These are phyloP conservation scores for Phytophthora pisi DNA, from an alignment of 352 stramenopile species.

Conservation along the genomic window DNA sequence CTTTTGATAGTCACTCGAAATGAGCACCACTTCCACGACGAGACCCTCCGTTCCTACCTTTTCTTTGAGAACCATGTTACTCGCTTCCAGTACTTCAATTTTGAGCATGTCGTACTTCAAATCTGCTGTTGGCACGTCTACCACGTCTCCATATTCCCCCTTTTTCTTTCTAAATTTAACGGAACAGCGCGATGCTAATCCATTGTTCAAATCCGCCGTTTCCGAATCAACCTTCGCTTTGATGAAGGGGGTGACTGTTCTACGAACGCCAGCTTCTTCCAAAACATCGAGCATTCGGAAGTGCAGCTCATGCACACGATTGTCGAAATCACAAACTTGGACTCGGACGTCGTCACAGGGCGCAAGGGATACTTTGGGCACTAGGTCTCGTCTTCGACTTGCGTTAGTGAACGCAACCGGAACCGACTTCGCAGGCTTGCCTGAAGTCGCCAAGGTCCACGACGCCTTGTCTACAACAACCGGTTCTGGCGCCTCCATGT, in stretches of 20 bases:
- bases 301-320: slow-evolving; percentile 46
- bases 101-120: slow-evolving; percentile 54
- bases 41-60: slow-evolving; percentile 35
- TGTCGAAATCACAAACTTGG: slow-evolving; percentile 37
- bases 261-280: slow-evolving; percentile 52
- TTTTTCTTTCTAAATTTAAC: slow-evolving; percentile 3
- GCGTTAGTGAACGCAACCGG: slow-evolving; percentile 37
- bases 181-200: neutral
- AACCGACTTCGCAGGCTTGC: slow-evolving; percentile 16
- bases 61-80: slow-evolving; percentile 51
- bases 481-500: neutral
- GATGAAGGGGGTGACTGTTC: slow-evolving; percentile 42
- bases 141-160: neutral
- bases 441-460: slow-evolving; percentile 27
- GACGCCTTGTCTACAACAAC: slow-evolving; percentile 17
- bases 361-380: slow-evolving; percentile 41
- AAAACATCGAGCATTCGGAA: slow-evolving; percentile 50
- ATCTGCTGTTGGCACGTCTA: slow-evolving; percentile 36
- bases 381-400: slow-evolving; percentile 23
- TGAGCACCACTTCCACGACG: slow-evolving; percentile 46
- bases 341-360: slow-evolving; percentile 58
- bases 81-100: slow-evolving; percentile 55
- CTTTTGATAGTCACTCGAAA: slow-evolving; percentile 57
- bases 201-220: neutral
- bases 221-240: slow-evolving; percentile 34